A percentile compares a stretch with the other conserved stretches of the same genome.
Evolutionary conservation across 768 basidiomycete species (phyloP).

Genomic region (Strobilomyces dryophilus): DNA sequence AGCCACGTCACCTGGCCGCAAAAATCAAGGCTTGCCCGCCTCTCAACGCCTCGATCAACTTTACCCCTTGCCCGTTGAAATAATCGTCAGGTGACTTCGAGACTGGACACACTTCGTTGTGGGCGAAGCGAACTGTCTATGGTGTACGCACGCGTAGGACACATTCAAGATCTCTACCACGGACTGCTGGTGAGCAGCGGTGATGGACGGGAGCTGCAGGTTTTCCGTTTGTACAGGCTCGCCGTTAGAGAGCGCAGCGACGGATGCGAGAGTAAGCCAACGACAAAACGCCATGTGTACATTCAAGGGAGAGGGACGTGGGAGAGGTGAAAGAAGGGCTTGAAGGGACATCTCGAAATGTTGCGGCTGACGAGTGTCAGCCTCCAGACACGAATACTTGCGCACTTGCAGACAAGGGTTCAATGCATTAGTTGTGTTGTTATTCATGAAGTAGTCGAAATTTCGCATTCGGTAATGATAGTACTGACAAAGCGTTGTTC

Average conservation of each 20-base stretch:
- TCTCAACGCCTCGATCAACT: background rate
- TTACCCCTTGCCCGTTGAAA: constrained; percentile 38
- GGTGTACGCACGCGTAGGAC: constrained; percentile 52
- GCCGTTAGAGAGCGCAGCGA: constrained; percentile 10
- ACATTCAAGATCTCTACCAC: constrained; percentile 47
- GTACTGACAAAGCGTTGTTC: too few relatives aligned
- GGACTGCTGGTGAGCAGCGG: constrained; percentile 33
- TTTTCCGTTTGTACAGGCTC: constrained; percentile 40
- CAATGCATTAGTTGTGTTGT: too few relatives aligned
- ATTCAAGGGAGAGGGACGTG: background rate
- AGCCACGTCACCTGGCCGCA: too few relatives aligned
- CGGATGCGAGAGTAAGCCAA: constrained; percentile 12
- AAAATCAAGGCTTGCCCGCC: background rate
- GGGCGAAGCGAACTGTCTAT: constrained; percentile 52
- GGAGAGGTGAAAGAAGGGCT: too few relatives aligned
- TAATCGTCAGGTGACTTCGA: constrained; percentile 36
- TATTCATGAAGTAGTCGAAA: too few relatives aligned
- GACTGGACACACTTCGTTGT: constrained; percentile 57
- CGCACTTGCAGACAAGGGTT: too few relatives aligned
- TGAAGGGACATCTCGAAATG: too few relatives aligned
- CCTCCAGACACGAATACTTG: background rate
- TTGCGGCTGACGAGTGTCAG: background rate
- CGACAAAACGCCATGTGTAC: constrained; percentile 7
- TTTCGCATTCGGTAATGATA: too few relatives aligned
- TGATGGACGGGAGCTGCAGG: constrained; percentile 40